Evolutionary conservation across 2,329 filamentous ascomycete species (phyloP), one percentile per base, ranked within the genome.

Genomic region (Claviceps sp.): DNA sequence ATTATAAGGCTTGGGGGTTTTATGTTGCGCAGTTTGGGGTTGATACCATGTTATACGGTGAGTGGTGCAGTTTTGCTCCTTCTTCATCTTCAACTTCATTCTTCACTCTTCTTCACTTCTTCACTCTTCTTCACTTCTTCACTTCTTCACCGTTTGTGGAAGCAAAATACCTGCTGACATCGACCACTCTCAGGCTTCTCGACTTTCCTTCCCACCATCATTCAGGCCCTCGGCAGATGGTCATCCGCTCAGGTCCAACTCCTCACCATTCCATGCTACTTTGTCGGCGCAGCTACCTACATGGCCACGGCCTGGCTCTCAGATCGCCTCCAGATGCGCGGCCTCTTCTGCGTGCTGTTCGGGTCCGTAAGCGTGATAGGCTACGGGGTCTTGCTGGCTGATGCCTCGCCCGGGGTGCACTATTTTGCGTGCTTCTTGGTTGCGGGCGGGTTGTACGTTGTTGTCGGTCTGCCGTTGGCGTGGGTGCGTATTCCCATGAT

Each of bases 341-440:
- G 77, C 0, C 57, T 87, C 0, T 86, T 84, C 56, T 76, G 76
- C 24, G 75, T 85, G 34, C 62, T 78, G 11, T 84, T 87, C 57
- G 80, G 78, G 7, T 57, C 70, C 1, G 68, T 88, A 39, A 82
- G 80, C 40, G 77, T 87, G 16, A 61, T 85, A 2, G 85, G 85
- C 0, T 89, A 89, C 53, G 82, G 74, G 0, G 71, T 89, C 37
- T 62, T 89, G 53, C 73, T 89, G 44, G 77, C 81, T 1, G 70
- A 82, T 47, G 70, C 74, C 2, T 65, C 77, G 1, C 71, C 77
- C 0, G 80, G 78, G 0, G 84, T 81, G 6, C 83, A 85, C 57
- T 90, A 89, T 60, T 85, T 87, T 57, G 86, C 69, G 57, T 89
- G 85, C 55, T 85, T 89, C 64, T 68, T 91, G n/a, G 78, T 89